phyloP scores from a whole-genome alignment of 202 grass and related monocot species.

The Zizania palustris region DNA sequence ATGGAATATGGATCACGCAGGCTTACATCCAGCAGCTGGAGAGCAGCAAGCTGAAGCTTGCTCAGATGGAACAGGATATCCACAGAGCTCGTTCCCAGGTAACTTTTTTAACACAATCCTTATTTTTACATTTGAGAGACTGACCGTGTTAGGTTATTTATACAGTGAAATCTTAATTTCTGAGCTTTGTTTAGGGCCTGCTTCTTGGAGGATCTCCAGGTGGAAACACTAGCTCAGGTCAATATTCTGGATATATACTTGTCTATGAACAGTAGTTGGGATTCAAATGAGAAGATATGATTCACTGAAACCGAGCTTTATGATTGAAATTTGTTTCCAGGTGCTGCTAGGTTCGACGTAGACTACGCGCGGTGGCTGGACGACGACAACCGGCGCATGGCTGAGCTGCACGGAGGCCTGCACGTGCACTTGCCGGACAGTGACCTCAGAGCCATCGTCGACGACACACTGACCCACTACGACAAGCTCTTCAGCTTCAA shows the following conservation, averaged over 20 bases:
- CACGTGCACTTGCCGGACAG: slow-evolving; percentile 53
- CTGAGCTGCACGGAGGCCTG: slow-evolving; percentile 63
- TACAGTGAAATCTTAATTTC: background rate
- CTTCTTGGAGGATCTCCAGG: slow-evolving; percentile 62
- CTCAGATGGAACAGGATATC: slow-evolving; percentile 84
- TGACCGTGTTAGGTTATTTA: background rate
- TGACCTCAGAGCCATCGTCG: slow-evolving; percentile 70
- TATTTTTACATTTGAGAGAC: background rate
- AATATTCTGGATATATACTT: background rate
- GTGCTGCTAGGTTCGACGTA: slow-evolving; percentile 48
- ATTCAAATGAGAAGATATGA: background rate
- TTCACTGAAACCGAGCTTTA: background rate
- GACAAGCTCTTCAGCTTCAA: slow-evolving; percentile 70
- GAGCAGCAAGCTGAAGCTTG: slow-evolving; percentile 74
- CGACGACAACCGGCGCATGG: slow-evolving; percentile 54
- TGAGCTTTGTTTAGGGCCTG: slow-evolving; percentile 51
- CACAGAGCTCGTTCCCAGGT: slow-evolving; percentile 78
- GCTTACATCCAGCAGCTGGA: slow-evolving; percentile 93
- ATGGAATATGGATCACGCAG: slow-evolving; percentile 34
- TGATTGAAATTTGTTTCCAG: slow-evolving; percentile 6
- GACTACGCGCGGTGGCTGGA: slow-evolving; percentile 76
- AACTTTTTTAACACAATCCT: background rate
- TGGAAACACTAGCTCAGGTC: slow-evolving; percentile 67
- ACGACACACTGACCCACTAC: slow-evolving; percentile 62
- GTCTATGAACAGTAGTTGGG: background rate